phyloP scores from a whole-genome alignment of 1,284 basidiomycete species.

The Porodaedalea pini region DNA sequence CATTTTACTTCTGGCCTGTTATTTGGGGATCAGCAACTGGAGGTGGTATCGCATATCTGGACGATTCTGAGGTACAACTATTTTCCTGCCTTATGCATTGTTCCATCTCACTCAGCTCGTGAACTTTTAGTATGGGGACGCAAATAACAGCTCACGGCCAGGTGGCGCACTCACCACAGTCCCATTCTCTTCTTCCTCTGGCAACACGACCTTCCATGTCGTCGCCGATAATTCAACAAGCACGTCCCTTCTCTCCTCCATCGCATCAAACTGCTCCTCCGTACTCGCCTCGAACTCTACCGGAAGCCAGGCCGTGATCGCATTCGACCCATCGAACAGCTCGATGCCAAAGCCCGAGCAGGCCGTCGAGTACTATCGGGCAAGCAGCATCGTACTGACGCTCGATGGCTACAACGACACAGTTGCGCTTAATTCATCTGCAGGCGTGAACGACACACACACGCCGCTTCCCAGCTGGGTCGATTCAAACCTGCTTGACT shows the following conservation, averaged over 20 bases:
- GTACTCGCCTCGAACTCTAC: slow-evolving; percentile 26
- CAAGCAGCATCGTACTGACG: slow-evolving; percentile 49
- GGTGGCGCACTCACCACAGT: slow-evolving; percentile 54
- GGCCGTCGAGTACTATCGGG: slow-evolving; percentile 56
- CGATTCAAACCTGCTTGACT: slow-evolving; percentile 37
- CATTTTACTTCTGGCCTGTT: slow-evolving; percentile 58
- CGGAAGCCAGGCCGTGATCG: slow-evolving; percentile 29
- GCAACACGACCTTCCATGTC: slow-evolving; percentile 51
- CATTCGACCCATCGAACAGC: slow-evolving; percentile 32
- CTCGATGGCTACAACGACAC: slow-evolving; percentile 65
- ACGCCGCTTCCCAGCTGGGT: slow-evolving; percentile 38
- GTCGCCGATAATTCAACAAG: slow-evolving; percentile 58
- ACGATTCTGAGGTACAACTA: slow-evolving; percentile 36
- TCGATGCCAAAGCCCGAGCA: slow-evolving; percentile 46
- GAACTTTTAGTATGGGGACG: slow-evolving; percentile 46
- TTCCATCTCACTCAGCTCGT: not conserved
- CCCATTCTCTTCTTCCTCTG: slow-evolving; percentile 43
- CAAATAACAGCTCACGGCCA: slow-evolving; percentile 50
- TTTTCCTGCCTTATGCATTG: slow-evolving; percentile 4
- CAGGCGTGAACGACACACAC: slow-evolving; percentile 28
- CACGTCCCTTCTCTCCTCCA: slow-evolving; percentile 43
- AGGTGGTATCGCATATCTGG: slow-evolving; percentile 35
- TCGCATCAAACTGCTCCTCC: slow-evolving; percentile 46
- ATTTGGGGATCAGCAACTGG: slow-evolving; percentile 36
- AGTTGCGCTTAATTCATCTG: slow-evolving; percentile 25